These are phyloP conservation scores for Tranzscheliella williamsii DNA, from an alignment of 1,284 basidiomycete genomes.

Conservation along the genomic window DNA sequence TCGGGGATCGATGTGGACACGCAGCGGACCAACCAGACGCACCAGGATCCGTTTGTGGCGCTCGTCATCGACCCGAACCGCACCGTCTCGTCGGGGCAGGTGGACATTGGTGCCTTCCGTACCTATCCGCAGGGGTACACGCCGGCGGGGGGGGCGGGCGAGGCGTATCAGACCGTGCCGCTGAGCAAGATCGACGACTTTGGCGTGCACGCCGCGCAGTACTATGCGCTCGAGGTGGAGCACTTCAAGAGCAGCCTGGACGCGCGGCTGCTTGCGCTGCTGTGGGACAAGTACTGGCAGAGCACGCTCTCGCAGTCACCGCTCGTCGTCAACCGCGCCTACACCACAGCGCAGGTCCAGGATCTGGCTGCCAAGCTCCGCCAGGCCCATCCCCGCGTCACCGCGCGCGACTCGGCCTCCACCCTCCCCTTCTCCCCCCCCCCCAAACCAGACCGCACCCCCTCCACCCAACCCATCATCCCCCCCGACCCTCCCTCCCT, in stretches of 20 bases:
- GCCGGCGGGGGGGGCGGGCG: slow-evolving; percentile 5
- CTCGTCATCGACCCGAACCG: slow-evolving; percentile 98
- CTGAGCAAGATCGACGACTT: slow-evolving; percentile 64
- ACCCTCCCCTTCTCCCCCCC: no score
- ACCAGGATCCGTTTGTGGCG: slow-evolving; percentile 93
- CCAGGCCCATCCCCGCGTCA: no score
- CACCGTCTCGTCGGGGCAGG: slow-evolving; percentile 94
- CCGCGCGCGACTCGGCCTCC: no score
- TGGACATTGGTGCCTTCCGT: slow-evolving; percentile 96
- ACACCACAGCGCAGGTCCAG: slow-evolving; percentile 81
- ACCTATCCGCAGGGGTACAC: slow-evolving; percentile 78
- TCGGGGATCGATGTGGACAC: slow-evolving; percentile 97
- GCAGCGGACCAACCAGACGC: slow-evolving; percentile 90
- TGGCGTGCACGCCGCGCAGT: slow-evolving; percentile 94
- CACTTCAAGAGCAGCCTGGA: slow-evolving; percentile 91
- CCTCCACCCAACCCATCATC: no score
- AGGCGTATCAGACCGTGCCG: slow-evolving; percentile 84
- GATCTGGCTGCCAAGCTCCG: slow-evolving; percentile 90
- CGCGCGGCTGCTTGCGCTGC: slow-evolving; percentile 77
- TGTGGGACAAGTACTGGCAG: slow-evolving; percentile 99
- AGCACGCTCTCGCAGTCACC: slow-evolving; percentile 89
- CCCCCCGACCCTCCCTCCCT: neutral
- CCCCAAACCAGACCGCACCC: no score
- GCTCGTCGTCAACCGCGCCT: slow-evolving; percentile 85
- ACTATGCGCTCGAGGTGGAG: slow-evolving; percentile 90